A percentile compares a stretch with the other conserved stretches of the same genome.
Conservation (phyloP, 1,284 basidiomycete species). For the Psilocybe mexicana region DNA sequence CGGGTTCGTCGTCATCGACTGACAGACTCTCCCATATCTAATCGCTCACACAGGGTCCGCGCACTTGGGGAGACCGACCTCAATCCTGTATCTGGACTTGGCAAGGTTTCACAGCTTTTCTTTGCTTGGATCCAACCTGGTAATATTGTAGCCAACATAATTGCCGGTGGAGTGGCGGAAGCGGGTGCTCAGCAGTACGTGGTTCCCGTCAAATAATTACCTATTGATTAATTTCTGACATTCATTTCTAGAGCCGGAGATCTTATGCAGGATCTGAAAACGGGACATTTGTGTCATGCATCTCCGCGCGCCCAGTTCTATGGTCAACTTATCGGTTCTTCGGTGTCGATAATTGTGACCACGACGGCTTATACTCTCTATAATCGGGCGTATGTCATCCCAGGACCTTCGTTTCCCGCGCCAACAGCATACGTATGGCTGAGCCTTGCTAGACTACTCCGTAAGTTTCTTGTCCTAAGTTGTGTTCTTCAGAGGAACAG, state of each 20-base stretch:
- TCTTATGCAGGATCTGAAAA: slow-evolving; percentile 98
- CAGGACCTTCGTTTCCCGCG: slow-evolving; percentile 90
- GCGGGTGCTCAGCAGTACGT: slow-evolving; percentile 92
- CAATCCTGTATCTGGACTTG: slow-evolving; percentile 92
- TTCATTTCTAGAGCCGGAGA: slow-evolving; percentile 76
- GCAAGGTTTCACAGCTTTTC: slow-evolving; percentile 92
- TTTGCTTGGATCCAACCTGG: slow-evolving; percentile 95
- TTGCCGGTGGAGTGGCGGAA: slow-evolving; percentile 95
- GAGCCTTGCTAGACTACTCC: slow-evolving; percentile 85
- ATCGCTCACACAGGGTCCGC: slow-evolving; percentile 61
- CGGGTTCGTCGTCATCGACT: slow-evolving; percentile 56
- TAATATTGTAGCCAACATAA: slow-evolving; percentile 93
- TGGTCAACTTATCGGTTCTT: slow-evolving; percentile 86
- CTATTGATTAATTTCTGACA: not conserved
- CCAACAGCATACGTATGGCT: slow-evolving; percentile 94
- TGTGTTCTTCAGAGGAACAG: slow-evolving; percentile 12
- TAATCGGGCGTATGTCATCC: slow-evolving; percentile 82
- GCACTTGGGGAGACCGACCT: slow-evolving; percentile 93
- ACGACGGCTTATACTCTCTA: slow-evolving; percentile 89
- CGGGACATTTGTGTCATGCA: slow-evolving; percentile 86
- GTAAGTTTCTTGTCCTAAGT: slow-evolving; percentile 42
- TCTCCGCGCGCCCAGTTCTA: slow-evolving; percentile 88
- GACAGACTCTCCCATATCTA: slow-evolving; percentile 8
- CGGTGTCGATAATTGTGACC: slow-evolving; percentile 86
- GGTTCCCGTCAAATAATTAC: not conserved